Base-by-base conservation (phyloP, 345 rosid species). In the Jatropha curcas region DNA sequence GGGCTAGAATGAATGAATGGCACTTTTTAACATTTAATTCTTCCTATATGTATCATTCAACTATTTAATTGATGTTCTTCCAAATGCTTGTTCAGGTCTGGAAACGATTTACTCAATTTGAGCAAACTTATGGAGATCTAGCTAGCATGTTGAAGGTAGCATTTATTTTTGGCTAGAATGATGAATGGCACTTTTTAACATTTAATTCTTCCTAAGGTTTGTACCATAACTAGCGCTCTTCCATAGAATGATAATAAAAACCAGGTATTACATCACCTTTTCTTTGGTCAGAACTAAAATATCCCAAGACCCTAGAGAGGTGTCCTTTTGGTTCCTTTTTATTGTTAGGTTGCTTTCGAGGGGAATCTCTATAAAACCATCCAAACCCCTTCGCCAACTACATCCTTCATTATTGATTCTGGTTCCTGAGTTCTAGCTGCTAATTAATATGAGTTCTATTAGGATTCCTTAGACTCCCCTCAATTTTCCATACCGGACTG, bases 91-190 rank as follows among this genome's bases (percentile, higher is more conserved):
- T 72, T 73, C 86, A 92, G 98, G 88, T 94, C 59, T 94, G 98
- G 98, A 88, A 90, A 79, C 86, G 88, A 51, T 94, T 89, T 71
- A 72, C 82, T 72, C 89, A 87, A 74, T 94, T 94, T 78, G 97
- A 94, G 85, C 92, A 89, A 84, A 89, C 92, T 67, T 92, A 89
- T 84, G 98, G 98, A 41, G 98, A 94, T 84, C 88, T 94, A 62
- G 86, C 92, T 76, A 90, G 97, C 84, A 86, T 87, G 84, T 79
- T 92, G 82, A 94, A 94, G 98, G 98, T 94, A 82, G 52, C 67
- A 60, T 61, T 74, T 46, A 30, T 41, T 67, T n/a, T 75, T 41
- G 17, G 13, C 37, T 33, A 8, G 45, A 1, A 41, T 41, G 45
- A 13, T 41, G 8, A 9, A 37, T 14, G 27, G 34, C 19, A 35